Conservation (phyloP, 257 asterid species). For the Fraxinus americana region DNA sequence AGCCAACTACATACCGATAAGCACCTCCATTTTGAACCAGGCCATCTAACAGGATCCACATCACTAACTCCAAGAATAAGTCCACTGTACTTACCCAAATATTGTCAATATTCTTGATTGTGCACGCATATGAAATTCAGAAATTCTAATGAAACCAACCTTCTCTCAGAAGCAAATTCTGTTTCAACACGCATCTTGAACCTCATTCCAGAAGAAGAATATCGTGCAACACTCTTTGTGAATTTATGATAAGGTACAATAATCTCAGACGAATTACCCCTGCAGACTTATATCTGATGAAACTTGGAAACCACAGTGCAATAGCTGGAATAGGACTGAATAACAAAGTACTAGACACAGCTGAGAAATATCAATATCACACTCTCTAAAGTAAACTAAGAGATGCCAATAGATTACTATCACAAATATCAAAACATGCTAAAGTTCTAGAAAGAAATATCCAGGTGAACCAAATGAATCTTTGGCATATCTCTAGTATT, state of each 20-base stretch:
- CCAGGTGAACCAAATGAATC: neutral
- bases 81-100: slow-evolving; percentile 67
- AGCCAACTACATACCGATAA: slow-evolving; percentile 57
- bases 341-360: neutral
- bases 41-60: slow-evolving; percentile 86
- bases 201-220: slow-evolving; percentile 80
- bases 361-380: neutral
- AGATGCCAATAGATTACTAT: neutral
- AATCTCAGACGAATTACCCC: slow-evolving; percentile 78
- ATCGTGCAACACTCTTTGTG: slow-evolving; percentile 61
- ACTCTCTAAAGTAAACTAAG: neutral
- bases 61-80: slow-evolving; percentile 74
- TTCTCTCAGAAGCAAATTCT: slow-evolving; percentile 90
- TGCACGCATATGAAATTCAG: neutral
- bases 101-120: slow-evolving; percentile 17
- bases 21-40: slow-evolving; percentile 94
- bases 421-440: neutral
- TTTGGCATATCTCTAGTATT: neutral
- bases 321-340: neutral
- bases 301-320: neutral
- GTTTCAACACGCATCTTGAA: slow-evolving; percentile 80
- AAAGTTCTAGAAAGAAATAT: neutral
- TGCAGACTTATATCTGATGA: slow-evolving; percentile 29
- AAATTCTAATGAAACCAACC: slow-evolving; percentile 41
- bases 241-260: slow-evolving; percentile 72